Conservation (phyloP, 306 rosid genomes). For the Pyrus bretschneideri region DNA sequence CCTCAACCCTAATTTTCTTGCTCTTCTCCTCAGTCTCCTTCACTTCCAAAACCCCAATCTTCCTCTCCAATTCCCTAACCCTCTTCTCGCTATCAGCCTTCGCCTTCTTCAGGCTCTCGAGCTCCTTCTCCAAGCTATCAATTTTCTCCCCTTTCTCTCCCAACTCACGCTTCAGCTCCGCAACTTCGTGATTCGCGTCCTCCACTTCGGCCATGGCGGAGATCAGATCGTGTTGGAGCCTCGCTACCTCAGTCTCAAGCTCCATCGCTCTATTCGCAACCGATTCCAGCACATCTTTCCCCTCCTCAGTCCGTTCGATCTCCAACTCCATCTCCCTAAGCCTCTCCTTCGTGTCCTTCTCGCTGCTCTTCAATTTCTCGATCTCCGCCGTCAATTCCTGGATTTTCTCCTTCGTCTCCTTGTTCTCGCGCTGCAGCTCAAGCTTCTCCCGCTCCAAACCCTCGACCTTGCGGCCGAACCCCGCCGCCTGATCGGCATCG, state of each 20-base stretch:
- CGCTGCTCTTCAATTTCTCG: slow-evolving; percentile 33
- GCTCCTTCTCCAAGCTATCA: slow-evolving; percentile 48
- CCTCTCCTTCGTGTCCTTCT: slow-evolving; percentile 37
- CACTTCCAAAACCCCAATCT: slow-evolving; percentile 56
- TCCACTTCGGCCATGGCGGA: slow-evolving; percentile 35
- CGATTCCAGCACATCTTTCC: slow-evolving; percentile 29
- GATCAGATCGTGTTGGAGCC: slow-evolving; percentile 69
- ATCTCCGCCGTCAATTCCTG: slow-evolving; percentile 40
- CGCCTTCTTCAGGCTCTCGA: slow-evolving; percentile 39
- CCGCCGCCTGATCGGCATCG: slow-evolving; percentile 41
- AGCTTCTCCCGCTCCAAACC: slow-evolving; percentile 49
- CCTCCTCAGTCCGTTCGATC: slow-evolving; percentile 33
- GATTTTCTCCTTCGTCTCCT: slow-evolving; percentile 38
- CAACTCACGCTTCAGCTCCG: slow-evolving; percentile 40
- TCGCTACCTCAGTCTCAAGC: slow-evolving; percentile 64
- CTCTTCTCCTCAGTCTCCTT: slow-evolving; percentile 85
- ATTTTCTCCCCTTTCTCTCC: slow-evolving; percentile 44
- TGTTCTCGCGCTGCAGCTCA: slow-evolving; percentile 36
- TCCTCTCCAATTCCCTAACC: slow-evolving; percentile 82
- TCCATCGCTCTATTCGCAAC: slow-evolving; percentile 62
- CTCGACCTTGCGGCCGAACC: slow-evolving; percentile 38
- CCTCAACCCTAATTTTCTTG: slow-evolving; percentile 73
- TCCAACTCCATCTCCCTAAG: slow-evolving; percentile 43
- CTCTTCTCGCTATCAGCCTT: slow-evolving; percentile 49
- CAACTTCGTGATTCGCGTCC: slow-evolving; percentile 40